Percentiles rank a stretch among this genome's conserved stretches.
Conservation (phyloP, 2,329 filamentous ascomycete genomes). For the Scopulariopsis brevicaulis region DNA sequence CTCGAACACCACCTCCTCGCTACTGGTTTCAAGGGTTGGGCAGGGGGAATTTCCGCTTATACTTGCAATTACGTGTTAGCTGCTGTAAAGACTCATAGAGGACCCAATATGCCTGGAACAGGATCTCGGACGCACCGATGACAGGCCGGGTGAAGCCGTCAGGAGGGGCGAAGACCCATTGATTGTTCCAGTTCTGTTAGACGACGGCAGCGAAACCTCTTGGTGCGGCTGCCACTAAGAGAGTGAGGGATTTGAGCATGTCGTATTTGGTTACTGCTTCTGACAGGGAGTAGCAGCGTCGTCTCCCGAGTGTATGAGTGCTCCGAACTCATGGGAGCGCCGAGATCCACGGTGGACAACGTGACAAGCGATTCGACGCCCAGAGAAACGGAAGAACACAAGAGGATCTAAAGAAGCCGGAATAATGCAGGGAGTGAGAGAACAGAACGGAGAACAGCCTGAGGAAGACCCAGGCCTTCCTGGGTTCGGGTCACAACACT, state of each 20-base stretch:
- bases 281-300: no score
- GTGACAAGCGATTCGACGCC: no score
- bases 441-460: no score
- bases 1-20: slow-evolving; percentile 36
- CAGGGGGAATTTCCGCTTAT: slow-evolving; percentile 54
- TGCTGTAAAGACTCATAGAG: neutral
- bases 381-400: no score
- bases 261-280: neutral
- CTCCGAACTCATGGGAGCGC: no score
- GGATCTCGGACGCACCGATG: slow-evolving; percentile 30
- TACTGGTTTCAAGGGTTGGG: slow-evolving; percentile 38
- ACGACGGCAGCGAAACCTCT: slow-evolving; percentile 5
- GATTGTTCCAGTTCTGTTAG: slow-evolving; percentile 7
- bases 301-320: no score
- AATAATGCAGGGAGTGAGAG: no score
- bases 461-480: no score
- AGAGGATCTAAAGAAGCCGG: no score
- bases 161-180: slow-evolving; percentile 7
- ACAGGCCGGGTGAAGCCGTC: slow-evolving; percentile 8
- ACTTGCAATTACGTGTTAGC: slow-evolving; percentile 18
- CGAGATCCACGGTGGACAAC: no score
- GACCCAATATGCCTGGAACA: slow-evolving; percentile 34
- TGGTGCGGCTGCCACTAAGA: neutral
- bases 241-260: neutral
- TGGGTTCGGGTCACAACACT: no score